Percentiles rank a stretch among this genome's conserved stretches.
Evolutionary conservation across 345 rosid genomes (phyloP).

Genomic region (Pugionium cornutum): DNA sequence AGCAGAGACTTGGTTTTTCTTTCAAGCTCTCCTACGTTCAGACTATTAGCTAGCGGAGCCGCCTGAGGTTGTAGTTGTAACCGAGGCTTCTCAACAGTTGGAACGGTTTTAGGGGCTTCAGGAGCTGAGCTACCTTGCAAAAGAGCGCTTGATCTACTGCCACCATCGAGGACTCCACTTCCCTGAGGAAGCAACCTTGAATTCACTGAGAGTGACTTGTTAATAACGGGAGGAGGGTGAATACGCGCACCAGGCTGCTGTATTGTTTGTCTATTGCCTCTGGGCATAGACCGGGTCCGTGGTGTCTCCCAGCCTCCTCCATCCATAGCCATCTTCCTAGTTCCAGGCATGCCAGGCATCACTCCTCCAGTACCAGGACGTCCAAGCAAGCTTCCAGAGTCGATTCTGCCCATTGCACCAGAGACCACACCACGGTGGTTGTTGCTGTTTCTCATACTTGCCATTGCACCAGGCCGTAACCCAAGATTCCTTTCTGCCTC

Average conservation of each 20-base stretch:
- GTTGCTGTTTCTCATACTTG: constrained; percentile 64
- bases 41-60: constrained; percentile 22
- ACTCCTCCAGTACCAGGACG: constrained; percentile 91
- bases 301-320: constrained; percentile 83
- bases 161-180: constrained; percentile 51
- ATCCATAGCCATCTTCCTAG: constrained; percentile 92
- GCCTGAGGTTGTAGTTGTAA: constrained; percentile 15
- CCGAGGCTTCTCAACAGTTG: constrained; percentile 16
- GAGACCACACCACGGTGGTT: constrained; percentile 53
- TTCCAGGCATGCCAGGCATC: constrained; percentile 99
- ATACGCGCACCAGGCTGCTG: constrained; percentile 50
- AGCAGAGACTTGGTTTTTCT: constrained; percentile 58
- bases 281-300: constrained; percentile 64
- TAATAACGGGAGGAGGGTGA: constrained; percentile 45
- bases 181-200: constrained; percentile 75
- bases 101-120: constrained; percentile 29
- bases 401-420: constrained; percentile 46
- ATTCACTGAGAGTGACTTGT: constrained; percentile 55
- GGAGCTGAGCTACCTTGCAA: constrained; percentile 59
- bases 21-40: constrained; percentile 48
- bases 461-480: constrained; percentile 82
- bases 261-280: constrained; percentile 62
- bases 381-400: constrained; percentile 50
- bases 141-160: constrained; percentile 65
- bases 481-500: constrained; percentile 94